Evolutionary conservation across 75 land plant genomes (phyloP).

Genomic region (Selaginella moellendorffii): DNA sequence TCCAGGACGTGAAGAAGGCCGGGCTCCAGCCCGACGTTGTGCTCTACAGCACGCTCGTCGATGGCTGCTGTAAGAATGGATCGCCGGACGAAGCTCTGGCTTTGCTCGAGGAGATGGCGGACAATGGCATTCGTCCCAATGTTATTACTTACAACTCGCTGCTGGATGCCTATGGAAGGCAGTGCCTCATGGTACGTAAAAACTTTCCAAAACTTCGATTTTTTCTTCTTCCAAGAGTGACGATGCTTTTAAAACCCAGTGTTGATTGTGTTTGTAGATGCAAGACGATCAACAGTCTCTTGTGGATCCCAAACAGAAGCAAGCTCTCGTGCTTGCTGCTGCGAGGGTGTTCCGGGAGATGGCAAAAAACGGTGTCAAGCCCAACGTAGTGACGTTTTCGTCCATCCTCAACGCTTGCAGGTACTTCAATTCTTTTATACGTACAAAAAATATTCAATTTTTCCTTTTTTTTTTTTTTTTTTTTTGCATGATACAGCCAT

Average conservation of each 20-base stretch:
- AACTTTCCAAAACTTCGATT: no score
- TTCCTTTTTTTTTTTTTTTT: neutral
- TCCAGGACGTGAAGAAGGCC: constrained; percentile 47
- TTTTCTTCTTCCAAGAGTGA: no score
- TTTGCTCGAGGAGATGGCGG: constrained; percentile 73
- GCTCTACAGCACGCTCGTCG: constrained; percentile 74
- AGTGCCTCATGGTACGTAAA: no score
- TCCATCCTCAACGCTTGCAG: constrained; percentile 98
- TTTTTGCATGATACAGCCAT: constrained; percentile 72
- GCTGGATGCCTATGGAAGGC: constrained; percentile 81
- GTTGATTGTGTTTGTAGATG: no score
- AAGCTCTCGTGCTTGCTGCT: constrained; percentile 40
- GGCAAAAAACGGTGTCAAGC: constrained; percentile 63
- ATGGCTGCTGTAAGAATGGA: constrained; percentile 78
- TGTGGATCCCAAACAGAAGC: constrained; percentile 6
- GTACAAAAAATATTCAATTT: neutral
- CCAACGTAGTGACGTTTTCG: constrained; percentile 95
- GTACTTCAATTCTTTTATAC: constrained; percentile 17
- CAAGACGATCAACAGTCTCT: no score
- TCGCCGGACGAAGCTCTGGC: constrained; percentile 55
- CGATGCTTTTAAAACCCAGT: no score
- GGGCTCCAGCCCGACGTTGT: constrained; percentile 92
- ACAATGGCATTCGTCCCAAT: constrained; percentile 76
- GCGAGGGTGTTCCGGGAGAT: constrained; percentile 67
- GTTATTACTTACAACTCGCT: constrained; percentile 91